Percentiles rank a stretch among this genome's conserved stretches.
These are phyloP conservation scores for Neonectria neomacrospora DNA, from an alignment of 2,329 filamentous ascomycete genomes.

Conservation along the genomic window DNA sequence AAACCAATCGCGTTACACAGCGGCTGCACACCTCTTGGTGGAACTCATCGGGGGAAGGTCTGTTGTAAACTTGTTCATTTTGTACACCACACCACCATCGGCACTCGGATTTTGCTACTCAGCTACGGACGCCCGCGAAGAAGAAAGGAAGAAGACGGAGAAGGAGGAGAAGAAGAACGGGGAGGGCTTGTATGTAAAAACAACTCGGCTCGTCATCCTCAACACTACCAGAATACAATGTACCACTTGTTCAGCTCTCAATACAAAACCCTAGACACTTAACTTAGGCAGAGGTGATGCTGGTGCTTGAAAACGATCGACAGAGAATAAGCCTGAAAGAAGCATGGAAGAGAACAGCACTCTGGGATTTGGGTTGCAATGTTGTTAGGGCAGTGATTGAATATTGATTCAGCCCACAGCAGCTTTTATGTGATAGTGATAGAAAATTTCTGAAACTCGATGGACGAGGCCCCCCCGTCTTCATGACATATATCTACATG, in stretches of 20 bases:
- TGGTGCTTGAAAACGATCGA: background rate
- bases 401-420: background rate
- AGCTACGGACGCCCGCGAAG: constrained; percentile 33
- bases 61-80: constrained; percentile 41
- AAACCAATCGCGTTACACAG: constrained; percentile 17
- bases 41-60: constrained; percentile 32
- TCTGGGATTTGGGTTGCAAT: background rate
- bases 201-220: constrained; percentile 44
- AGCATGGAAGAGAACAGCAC: background rate
- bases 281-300: background rate
- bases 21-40: constrained; percentile 21
- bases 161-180: background rate
- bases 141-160: constrained; percentile 33
- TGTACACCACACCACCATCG: constrained; percentile 43
- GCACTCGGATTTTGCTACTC: constrained; percentile 41
- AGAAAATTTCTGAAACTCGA: background rate
- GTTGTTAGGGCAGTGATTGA: background rate
- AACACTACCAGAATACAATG: constrained; percentile 43
- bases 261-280: background rate
- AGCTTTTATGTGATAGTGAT: background rate
- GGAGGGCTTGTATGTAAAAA: constrained; percentile 43
- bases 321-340: background rate
- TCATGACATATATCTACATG: background rate
- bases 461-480: background rate
- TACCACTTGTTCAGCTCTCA: constrained; percentile 31